These are phyloP conservation scores for Cutaneotrichosporon mucoides DNA, from an alignment of 1,284 basidiomycete species.

Conservation along the genomic window DNA sequence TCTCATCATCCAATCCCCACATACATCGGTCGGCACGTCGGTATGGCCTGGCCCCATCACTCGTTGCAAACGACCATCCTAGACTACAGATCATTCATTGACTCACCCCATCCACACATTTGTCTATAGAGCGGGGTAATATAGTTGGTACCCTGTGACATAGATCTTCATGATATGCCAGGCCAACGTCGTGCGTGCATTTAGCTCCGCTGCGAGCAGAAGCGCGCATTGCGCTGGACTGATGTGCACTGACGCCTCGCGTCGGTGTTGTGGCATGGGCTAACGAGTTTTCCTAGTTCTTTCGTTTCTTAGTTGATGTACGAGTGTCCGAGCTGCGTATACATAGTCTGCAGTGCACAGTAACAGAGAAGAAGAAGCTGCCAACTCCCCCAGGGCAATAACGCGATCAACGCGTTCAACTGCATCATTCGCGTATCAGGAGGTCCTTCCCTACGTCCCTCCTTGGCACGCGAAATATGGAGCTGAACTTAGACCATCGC, in stretches of 20 bases:
- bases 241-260: neutral
- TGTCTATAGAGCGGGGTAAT: conserved; percentile 6
- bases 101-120: conserved; percentile 3
- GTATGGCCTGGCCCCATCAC: neutral
- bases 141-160: neutral
- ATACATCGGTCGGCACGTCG: neutral
- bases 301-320: neutral
- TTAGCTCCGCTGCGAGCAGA: neutral
- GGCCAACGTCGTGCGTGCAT: conserved; percentile 12
- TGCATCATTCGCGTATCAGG: too few species aligned
- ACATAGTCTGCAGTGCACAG: too few species aligned
- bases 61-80: neutral
- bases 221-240: conserved; percentile 1
- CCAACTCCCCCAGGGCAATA: too few species aligned
- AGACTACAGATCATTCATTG: conserved; percentile 4
- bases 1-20: neutral
- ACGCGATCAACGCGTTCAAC: too few species aligned
- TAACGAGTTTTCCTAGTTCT: neutral
- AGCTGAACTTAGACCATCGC: too few species aligned
- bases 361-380: too few species aligned
- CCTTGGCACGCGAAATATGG: too few species aligned
- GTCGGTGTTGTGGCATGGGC: neutral
- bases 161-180: conserved; percentile 6
- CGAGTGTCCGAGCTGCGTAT: too few species aligned
- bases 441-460: too few species aligned